These are phyloP conservation scores for Claviceps sp. DNA, from an alignment of 2,329 filamentous ascomycete genomes.

Conservation along the genomic window DNA sequence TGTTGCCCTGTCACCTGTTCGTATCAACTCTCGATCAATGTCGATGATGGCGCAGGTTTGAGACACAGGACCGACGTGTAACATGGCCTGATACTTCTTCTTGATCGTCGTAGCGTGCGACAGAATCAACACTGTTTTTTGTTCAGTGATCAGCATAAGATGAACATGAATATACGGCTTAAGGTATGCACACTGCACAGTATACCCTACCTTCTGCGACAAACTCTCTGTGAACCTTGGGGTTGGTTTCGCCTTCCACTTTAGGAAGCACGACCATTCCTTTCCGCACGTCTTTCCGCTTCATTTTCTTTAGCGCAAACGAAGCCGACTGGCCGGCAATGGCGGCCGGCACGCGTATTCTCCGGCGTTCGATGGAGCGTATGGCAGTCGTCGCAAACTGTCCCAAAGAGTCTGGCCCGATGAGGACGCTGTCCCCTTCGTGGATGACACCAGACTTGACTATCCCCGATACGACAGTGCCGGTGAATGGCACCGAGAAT, in stretches of 20 bases:
- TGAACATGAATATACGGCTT: background rate
- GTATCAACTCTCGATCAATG: slow-evolving; percentile 88
- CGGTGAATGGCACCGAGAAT: slow-evolving; percentile 93
- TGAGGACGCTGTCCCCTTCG: slow-evolving; percentile 74
- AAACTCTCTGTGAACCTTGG: slow-evolving; percentile 63
- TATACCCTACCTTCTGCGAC: slow-evolving; percentile 52
- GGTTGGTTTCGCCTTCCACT: slow-evolving; percentile 54
- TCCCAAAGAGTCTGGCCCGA: slow-evolving; percentile 82
- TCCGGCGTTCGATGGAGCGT: slow-evolving; percentile 86
- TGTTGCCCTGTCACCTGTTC: slow-evolving; percentile 83
- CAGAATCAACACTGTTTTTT: slow-evolving; percentile 64
- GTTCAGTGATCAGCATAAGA: background rate
- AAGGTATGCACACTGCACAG: background rate
- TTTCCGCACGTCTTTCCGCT: slow-evolving; percentile 86
- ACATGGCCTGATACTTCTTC: slow-evolving; percentile 93
- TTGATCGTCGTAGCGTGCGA: slow-evolving; percentile 96
- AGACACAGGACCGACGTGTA: slow-evolving; percentile 87
- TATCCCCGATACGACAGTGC: slow-evolving; percentile 90
- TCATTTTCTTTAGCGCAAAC: slow-evolving; percentile 77
- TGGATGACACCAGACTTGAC: slow-evolving; percentile 81
- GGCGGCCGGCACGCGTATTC: slow-evolving; percentile 75
- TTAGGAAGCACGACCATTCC: slow-evolving; percentile 95
- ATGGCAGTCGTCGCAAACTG: slow-evolving; percentile 81
- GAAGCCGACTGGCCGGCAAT: slow-evolving; percentile 86
- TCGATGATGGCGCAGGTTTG: slow-evolving; percentile 97